Evolutionary conservation across 305 asterid genomes (phyloP).

Genomic region (Solanum hybrid): DNA sequence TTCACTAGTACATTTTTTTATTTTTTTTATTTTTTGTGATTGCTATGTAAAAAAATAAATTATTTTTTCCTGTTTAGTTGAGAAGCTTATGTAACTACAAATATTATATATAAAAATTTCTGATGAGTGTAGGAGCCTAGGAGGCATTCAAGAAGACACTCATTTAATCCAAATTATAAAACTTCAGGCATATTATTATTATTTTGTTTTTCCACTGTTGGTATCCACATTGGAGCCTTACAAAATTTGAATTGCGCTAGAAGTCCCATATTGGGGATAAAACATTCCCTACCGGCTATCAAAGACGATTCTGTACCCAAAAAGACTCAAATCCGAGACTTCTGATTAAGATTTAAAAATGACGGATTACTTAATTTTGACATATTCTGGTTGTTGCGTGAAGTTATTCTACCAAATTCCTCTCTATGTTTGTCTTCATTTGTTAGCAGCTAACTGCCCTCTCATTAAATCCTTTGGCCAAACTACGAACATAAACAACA

Average conservation of each 20-base stretch:
- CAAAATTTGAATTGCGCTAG: not conserved
- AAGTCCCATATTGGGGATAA: not conserved
- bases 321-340: no score
- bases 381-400: not conserved
- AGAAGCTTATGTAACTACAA: no score
- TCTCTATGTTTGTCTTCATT: not conserved
- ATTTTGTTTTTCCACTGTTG: no score
- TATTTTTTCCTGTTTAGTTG: no score
- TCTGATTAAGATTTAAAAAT: no score
- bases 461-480: not conserved
- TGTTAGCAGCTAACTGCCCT: not conserved
- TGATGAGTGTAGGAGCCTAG: not conserved
- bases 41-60: no score
- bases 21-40: no score
- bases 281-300: not conserved
- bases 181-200: not conserved
- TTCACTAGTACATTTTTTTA: not conserved
- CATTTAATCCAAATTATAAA: no score
- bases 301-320: rapidly evolving
- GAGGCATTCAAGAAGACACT: not conserved
- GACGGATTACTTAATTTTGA: not conserved
- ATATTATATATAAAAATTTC: not conserved
- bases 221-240: not conserved
- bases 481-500: no score
- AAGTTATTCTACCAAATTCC: not conserved